Percentiles rank a stretch among this genome's conserved stretches.
These are phyloP conservation scores for Bocquillonia castaneifolia DNA, from an alignment of 441 rosid species.

Conservation along the genomic window DNA sequence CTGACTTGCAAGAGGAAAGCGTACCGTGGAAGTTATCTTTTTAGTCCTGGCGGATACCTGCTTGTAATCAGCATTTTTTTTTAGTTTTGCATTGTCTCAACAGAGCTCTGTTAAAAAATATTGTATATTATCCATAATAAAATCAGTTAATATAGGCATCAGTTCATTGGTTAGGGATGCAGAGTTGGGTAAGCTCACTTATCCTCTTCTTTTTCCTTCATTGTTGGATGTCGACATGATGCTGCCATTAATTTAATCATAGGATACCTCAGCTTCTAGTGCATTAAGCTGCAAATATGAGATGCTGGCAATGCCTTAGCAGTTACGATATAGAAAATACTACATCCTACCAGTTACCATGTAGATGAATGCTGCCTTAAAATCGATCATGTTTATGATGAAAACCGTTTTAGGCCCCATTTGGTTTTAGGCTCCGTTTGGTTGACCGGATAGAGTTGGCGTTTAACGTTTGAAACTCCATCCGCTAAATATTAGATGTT, in stretches of 20 bases:
- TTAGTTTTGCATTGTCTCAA: no score
- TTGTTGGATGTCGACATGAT: background rate
- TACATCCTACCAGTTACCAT: background rate
- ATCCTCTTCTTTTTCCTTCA: background rate
- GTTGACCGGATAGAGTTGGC: no score
- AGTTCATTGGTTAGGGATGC: background rate
- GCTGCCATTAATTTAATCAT: background rate
- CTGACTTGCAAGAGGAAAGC: constrained; percentile 19
- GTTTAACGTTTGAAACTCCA: no score
- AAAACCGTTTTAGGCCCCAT: no score
- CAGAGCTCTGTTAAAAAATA: constrained; percentile 9
- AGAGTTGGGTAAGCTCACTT: background rate
- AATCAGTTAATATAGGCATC: background rate
- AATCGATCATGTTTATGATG: background rate
- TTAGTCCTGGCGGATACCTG: background rate
- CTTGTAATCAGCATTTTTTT: background rate
- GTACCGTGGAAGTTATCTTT: constrained; percentile 8
- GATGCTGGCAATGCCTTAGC: background rate
- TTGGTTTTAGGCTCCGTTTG: no score
- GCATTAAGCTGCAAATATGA: background rate
- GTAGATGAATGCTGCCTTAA: background rate
- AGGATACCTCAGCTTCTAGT: background rate
- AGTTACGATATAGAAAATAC: no score
- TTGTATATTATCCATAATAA: constrained; percentile 17
- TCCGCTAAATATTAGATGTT: no score